A percentile compares a stretch with the other conserved stretches of the same genome.
phyloP scores from a whole-genome alignment of 2,329 filamentous ascomycete genomes.

The Botrytis deweyae region DNA sequence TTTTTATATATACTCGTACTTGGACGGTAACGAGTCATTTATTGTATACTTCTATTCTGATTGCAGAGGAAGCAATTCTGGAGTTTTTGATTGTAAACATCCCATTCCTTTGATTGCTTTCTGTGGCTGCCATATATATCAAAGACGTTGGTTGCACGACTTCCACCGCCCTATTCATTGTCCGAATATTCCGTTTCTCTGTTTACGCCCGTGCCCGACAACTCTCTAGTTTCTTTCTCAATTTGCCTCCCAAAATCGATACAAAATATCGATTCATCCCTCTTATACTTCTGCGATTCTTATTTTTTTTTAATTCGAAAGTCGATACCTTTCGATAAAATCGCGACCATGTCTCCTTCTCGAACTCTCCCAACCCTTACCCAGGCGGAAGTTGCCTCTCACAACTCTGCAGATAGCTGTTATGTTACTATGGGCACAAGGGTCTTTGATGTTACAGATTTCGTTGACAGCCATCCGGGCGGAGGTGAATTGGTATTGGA shows the following conservation, averaged over 20 bases:
- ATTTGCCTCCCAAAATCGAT: slow-evolving; percentile 11
- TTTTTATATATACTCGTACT: not conserved
- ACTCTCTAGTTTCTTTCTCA: slow-evolving; percentile 1
- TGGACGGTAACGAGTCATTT: not conserved
- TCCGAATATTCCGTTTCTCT: slow-evolving; percentile 10
- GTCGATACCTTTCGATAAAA: not conserved
- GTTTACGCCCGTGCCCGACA: slow-evolving; percentile 1
- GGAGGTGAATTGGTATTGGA: slow-evolving; percentile 85
- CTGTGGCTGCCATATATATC: not conserved
- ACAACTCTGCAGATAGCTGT: slow-evolving; percentile 79
- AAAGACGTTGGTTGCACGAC: not conserved
- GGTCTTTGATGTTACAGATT: slow-evolving; percentile 93
- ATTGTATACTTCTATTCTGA: not conserved
- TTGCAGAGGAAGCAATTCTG: not conserved
- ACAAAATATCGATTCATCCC: not conserved
- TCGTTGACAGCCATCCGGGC: slow-evolving; percentile 86
- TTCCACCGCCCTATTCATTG: not conserved
- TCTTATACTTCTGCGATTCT: not conserved
- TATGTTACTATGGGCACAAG: slow-evolving; percentile 88
- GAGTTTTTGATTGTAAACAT: not conserved
- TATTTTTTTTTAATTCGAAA: not conserved
- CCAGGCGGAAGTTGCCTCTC: slow-evolving; percentile 73
- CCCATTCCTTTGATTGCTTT: not conserved
- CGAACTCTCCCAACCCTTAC: slow-evolving; percentile 82
- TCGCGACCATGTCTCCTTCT: slow-evolving; percentile 65